Evolutionary conservation across 345 rosid species (phyloP), one percentile per base, ranked within the genome.

Genomic region (Raphanus raphanistrum): DNA sequence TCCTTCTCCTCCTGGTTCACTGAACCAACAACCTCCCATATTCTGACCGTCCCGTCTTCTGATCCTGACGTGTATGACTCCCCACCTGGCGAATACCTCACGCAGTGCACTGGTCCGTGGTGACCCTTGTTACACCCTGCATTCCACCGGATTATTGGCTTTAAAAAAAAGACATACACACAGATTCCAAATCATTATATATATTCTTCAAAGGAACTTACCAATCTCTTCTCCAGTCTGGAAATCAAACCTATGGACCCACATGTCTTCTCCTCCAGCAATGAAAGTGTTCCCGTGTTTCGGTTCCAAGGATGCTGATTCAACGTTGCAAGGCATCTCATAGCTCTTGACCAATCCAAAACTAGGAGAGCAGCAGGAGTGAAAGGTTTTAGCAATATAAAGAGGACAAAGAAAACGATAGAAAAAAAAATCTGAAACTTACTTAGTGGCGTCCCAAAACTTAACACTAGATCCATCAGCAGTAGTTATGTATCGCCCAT

Each of bases 391-490:
- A 65, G 55, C 63, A n/a, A n/a, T n/a, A 41, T 57, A 36, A 74
- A 79, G 60, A 25, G 28, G 48, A 9, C 64, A 36, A 60, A 8
- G 10, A 32, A 32, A 32, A 32, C 1, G 7, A 32, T 32, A 32
- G 35, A 32, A 1, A 48, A 31, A 58, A 8, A 45, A 15, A 5
- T 69, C 11, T 21, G 26, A 28, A 76, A 85, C 97, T 83, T 86
- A 94, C 98, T 90, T 96, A 80, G 88, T 94, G 60, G 98, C 92
- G 83, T 94, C 98, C 98, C 98, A 94, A 75, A 94, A 94, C 82
- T 94, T 92, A 76, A 94, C 94, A 25, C 89, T 89, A 35, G 95
- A 88, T 55, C 97, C 98, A 72, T 94, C 97, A 57, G 96, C 93
- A 63, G 98, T 94, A 8, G 98, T 94, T 74, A 94, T 94, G 80